Base-by-base conservation (phyloP, 2,329 filamentous ascomycete species). In the Tolypocladium endophyticum region DNA sequence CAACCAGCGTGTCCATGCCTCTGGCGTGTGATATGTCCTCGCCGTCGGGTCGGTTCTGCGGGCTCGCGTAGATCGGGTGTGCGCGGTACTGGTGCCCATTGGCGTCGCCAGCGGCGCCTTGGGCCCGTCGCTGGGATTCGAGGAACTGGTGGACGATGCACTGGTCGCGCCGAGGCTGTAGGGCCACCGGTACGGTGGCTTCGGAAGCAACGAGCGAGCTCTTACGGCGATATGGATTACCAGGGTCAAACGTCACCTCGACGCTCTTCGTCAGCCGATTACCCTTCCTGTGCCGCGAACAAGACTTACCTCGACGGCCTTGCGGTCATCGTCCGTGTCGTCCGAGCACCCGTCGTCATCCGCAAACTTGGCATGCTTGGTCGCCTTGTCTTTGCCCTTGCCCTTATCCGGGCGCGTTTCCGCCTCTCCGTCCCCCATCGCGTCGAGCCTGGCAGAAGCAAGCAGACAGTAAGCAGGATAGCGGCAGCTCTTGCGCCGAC, bases 121-220 rank as follows among this genome's bases (percentile, higher is more conserved):
- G 69, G 58, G 64, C 70, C 23, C 69, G 72, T 59, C 77, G 76
- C 67, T 87, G 83, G 55, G 73, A 78, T 58, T 87, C 84, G 62
- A 88, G 77, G 57, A 87, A 79, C 60, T 86, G 81, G 68, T 88
- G 86, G 38, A 88, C 85, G 43, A 87, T 77, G 65, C 85, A 88
- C 67, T 85, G 82, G 16, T 81, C 81, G 41, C 71, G 70, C n/a
- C 65, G 71, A 66, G 57, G 64, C 58, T 41, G 63, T 41, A 59
- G 62, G 55, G 62, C 66, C 41, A 74, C 64, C 6, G 76, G 76
- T 9, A 68, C 63, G 20, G 72, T 66, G 3, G 74, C 67, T 36
- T 87, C 83, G 56, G 75, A 74, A 5, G 77, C 70, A 16, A 87
- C 81, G 56, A 88, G 77, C 16, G 85, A 88, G 67, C 84, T 87